Conservation (phyloP, 2,329 filamentous ascomycete genomes). For the Fusarium succisae region DNA sequence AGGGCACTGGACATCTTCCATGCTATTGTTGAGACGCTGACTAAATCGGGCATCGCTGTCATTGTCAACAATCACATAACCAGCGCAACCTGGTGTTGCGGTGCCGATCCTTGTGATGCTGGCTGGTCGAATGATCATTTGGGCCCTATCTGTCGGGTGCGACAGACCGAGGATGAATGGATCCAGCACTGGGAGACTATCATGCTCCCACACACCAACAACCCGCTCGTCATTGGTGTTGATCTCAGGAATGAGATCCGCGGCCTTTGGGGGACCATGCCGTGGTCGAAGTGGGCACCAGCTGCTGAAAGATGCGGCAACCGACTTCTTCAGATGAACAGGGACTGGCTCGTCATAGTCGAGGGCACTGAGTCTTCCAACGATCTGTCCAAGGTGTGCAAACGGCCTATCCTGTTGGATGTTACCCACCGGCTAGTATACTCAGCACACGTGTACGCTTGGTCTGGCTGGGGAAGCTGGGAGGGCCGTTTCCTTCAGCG, state of each 20-base stretch:
- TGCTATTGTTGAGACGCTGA: conserved; percentile 67
- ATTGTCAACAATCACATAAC: conserved; percentile 79
- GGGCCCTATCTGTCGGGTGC: conserved; percentile 66
- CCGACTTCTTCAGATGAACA: conserved; percentile 65
- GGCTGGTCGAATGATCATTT: conserved; percentile 74
- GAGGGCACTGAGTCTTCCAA: conserved; percentile 75
- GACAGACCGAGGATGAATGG: conserved; percentile 72
- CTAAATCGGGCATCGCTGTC: conserved; percentile 69
- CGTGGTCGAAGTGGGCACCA: conserved; percentile 70
- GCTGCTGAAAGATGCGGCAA: conserved; percentile 73
- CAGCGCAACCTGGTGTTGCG: conserved; percentile 74
- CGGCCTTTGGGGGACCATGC: conserved; percentile 74
- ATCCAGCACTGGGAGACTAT: conserved; percentile 72
- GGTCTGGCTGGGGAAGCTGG: conserved; percentile 74
- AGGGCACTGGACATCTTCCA: conserved; percentile 69
- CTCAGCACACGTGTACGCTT: conserved; percentile 74
- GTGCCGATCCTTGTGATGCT: conserved; percentile 72
- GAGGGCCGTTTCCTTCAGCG: conserved; percentile 69
- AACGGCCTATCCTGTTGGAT: conserved; percentile 66
- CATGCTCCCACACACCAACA: conserved; percentile 67
- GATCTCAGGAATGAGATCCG: conserved; percentile 76
- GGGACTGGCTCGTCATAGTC: conserved; percentile 73
- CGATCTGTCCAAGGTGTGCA: conserved; percentile 65
- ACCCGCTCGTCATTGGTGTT: conserved; percentile 70
- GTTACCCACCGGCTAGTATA: conserved; percentile 68